Evolutionary conservation across 2,329 filamentous ascomycete genomes (phyloP), one percentile per base, ranked within the genome.

Genomic region (Pseudogymnoascus sp.): DNA sequence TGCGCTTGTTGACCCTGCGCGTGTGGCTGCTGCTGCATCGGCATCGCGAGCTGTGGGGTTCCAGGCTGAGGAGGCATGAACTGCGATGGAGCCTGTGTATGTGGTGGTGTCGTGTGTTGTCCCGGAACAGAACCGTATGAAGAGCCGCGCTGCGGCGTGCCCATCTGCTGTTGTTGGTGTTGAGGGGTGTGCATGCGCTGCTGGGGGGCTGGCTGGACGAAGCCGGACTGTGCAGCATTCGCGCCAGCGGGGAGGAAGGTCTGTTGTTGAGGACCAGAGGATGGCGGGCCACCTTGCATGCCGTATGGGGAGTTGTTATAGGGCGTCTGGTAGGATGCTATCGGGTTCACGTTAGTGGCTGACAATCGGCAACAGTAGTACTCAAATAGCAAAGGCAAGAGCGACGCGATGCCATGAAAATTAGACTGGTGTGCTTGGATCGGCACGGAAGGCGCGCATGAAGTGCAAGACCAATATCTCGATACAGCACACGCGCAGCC

Each of bases 221-320:
- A 68, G 61, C 68, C 71, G 65, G 69, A 68, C 49, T 77, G 78
- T 14, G 73, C 72, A 62, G 80, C 75, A 63, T 80, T 82, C 80
- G 86, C 83, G 80, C 78, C 43, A 78, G 75, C 78, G 66, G 76
- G 75, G 69, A 78, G 71, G 64, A 78, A 74, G 64, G 73, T 73
- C 74, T 73, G 78, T 85, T 85, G 77, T 84, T 82, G 68, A 84
- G 86, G 71, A 80, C 83, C 77, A 38, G 81, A 76, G 59, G 77
- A 76, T 19, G 80, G 77, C 69, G 82, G 74, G 67, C 79, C 77
- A 68, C 62, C 11, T 66, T 61, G 7, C 68, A 80, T 74, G 65
- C 81, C 82, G 69, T 86, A 87, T 4, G 83, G 80, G 37, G 81
- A 80, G 68, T 76, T 78, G 23, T 81, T 79, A 67, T 83, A 87